Evolutionary conservation across 495 filamentous ascomycete species (phyloP), one percentile per base, ranked within the genome.

Genomic region (Diplogelasinospora grovesii): DNA sequence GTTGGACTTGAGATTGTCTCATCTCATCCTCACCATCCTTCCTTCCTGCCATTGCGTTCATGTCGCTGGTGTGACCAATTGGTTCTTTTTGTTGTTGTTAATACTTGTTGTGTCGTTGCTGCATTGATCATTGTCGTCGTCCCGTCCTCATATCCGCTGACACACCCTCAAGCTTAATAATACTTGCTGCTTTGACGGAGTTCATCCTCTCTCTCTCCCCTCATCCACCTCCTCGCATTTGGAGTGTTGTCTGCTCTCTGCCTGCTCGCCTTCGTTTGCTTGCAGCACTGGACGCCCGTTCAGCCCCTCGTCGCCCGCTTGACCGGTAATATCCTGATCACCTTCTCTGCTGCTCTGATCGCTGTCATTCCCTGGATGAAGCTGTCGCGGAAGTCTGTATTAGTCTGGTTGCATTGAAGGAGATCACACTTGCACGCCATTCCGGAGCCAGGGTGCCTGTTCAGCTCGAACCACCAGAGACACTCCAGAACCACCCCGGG

Each of bases 371-470:
- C 26, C 40, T 50, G 46, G 45, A 32, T 45, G 36, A 45, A 44
- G 45, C 20, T 43, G 51, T 54, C 46, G 48, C 51, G 46, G 46
- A 48, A 52, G 43, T 46, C 41, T 36, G 46, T 49, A 54, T n/a
- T 58, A 50, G 49, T 51, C 42, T 36, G 51, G 56, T 68, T 48
- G 62, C 62, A 66, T 64, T 65, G 49, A 61, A 50, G 48, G 39
- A 54, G 54, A 61, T 57, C 52, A 59, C 55, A 60, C 61, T 60
- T 58, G 44, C 51, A 49, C 52, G 50, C 52, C 49, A 43, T 59
- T 57, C 53, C 43, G 56, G 49, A 51, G 42, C 57, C 48, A 59
- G 59, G 60, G 58, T 61, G 42, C 45, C 52, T 54, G 49, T 52
- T 41, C 50, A 60, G 43, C 50, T 48, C 48, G 45, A 55, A 53